Conservation (phyloP, 78 protist species). For the Planoprotostelium fungivorum region DNA sequence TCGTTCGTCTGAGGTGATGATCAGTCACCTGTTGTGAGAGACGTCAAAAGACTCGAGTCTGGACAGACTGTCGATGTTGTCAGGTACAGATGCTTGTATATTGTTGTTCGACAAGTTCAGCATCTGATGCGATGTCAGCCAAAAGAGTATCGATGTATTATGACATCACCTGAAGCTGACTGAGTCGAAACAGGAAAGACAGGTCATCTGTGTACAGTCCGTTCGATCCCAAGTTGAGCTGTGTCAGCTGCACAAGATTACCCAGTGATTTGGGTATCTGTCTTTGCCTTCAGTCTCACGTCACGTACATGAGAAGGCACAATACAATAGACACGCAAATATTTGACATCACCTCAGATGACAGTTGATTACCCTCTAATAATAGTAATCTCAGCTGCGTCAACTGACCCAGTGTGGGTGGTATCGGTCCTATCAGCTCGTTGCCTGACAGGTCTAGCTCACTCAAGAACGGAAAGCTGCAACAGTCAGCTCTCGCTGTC, state of each 20-base stretch:
- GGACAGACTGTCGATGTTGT: no score
- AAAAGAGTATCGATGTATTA: background rate
- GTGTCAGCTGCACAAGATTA: background rate
- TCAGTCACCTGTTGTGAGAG: no score
- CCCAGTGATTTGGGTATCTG: background rate
- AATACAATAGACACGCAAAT: no score
- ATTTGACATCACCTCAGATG: no score
- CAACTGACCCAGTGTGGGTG: background rate
- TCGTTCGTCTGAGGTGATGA: no score
- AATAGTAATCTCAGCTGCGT: background rate
- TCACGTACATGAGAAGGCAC: no score
- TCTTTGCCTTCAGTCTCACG: no score
- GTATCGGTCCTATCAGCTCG: background rate
- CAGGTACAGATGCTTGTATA: no score
- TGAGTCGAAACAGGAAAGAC: background rate
- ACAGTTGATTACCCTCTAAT: background rate
- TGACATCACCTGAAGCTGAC: background rate
- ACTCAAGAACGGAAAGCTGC: background rate
- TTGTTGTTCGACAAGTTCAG: background rate
- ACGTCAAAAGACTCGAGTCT: no score
- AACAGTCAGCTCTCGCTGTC: no score
- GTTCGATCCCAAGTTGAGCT: background rate
- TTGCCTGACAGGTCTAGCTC: background rate
- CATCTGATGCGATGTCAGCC: background rate
- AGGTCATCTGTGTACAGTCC: background rate